Conservation (phyloP, 176 grass and related monocot species). For the Musa acuminata region DNA sequence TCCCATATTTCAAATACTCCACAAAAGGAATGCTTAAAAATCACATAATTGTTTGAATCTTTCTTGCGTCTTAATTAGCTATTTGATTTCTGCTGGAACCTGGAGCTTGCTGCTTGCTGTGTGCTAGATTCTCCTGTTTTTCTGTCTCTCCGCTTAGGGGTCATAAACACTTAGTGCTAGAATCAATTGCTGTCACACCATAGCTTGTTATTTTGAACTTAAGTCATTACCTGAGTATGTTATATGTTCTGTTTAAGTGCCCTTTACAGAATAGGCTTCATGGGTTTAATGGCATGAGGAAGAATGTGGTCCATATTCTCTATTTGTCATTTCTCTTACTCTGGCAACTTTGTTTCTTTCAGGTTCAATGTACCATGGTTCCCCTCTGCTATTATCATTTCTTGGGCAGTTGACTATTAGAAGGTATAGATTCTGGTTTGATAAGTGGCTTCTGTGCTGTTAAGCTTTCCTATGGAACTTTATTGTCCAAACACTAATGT, state of each 20-base stretch:
- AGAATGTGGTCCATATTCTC: not conserved
- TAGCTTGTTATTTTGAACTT: not conserved
- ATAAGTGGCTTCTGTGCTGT: not conserved
- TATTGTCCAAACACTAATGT: not conserved
- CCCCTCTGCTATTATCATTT: constrained; percentile 68
- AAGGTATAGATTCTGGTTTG: constrained; percentile 31
- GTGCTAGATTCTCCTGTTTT: too few species aligned
- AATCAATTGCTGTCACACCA: not conserved
- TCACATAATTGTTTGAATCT: too few species aligned
- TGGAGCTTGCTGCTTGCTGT: too few species aligned
- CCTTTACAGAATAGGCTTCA: not conserved
- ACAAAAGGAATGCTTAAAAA: too few species aligned
- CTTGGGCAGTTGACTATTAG: constrained; percentile 61
- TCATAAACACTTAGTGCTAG: not conserved
- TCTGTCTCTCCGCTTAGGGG: not conserved
- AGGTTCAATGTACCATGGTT: constrained; percentile 98
- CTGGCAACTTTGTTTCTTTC: constrained; percentile 23
- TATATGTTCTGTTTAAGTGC: not conserved
- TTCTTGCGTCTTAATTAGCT: too few species aligned
- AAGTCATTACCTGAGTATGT: not conserved
- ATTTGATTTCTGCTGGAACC: too few species aligned
- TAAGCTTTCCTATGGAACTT: not conserved
- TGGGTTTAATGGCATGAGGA: not conserved
- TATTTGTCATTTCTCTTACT: constrained; percentile 5
- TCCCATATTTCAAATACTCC: too few species aligned